Conservation (phyloP, 2,329 filamentous ascomycete species). For the Cadophora sp. region DNA sequence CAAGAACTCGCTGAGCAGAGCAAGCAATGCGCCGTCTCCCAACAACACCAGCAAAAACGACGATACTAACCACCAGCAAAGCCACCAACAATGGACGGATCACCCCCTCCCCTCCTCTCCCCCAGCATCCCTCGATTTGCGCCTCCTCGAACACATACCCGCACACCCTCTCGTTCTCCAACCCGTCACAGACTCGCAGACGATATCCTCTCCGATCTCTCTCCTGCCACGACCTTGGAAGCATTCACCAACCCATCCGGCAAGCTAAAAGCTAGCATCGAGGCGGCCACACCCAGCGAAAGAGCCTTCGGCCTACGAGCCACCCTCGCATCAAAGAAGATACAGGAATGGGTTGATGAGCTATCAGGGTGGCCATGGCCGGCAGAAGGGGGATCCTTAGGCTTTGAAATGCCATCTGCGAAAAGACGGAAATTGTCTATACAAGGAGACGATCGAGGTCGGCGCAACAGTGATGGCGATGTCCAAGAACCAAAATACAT, state of each 20-base stretch:
- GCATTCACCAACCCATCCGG: constrained; percentile 62
- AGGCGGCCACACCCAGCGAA: constrained; percentile 67
- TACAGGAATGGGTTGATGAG: constrained; percentile 79
- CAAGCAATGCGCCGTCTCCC: constrained; percentile 30
- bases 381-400: constrained; percentile 53
- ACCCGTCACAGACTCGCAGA: constrained; percentile 48
- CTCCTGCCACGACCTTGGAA: constrained; percentile 65
- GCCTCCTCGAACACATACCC: constrained; percentile 31
- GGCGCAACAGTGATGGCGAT: constrained; percentile 26
- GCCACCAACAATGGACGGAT: constrained; percentile 32
- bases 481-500: constrained; percentile 34
- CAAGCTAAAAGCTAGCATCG: constrained; percentile 63
- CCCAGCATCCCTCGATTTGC: constrained; percentile 34
- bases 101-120: constrained; percentile 29
- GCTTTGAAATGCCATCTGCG: constrained; percentile 58
- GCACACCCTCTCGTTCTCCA: constrained; percentile 36
- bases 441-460: constrained; percentile 1
- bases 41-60: constrained; percentile 12
- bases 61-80: constrained; percentile 33
- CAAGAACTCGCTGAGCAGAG: constrained; percentile 22
- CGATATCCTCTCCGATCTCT: constrained; percentile 66
- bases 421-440: constrained; percentile 50
- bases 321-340: constrained; percentile 72
- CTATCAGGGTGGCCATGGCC: constrained; percentile 67
- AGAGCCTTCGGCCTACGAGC: constrained; percentile 75